These are phyloP conservation scores for Neotropicomus parvogracilis DNA, from an alignment of 1,284 basidiomycete species.

Conservation along the genomic window DNA sequence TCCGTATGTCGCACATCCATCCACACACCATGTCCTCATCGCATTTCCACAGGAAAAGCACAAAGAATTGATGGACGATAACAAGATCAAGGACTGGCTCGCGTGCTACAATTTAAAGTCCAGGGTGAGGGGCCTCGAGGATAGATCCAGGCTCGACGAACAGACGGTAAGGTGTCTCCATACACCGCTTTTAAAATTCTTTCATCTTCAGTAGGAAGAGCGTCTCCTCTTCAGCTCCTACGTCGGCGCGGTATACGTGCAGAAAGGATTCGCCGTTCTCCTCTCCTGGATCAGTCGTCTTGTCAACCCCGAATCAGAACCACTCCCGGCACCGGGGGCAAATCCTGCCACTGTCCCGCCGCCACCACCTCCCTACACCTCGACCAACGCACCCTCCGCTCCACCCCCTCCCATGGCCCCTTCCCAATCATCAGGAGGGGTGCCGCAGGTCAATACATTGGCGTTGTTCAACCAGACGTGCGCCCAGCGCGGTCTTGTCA, in stretches of 20 bases:
- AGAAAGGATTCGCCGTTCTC: slow-evolving; percentile 40
- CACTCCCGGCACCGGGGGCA: slow-evolving; percentile 33
- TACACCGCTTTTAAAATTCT: background rate
- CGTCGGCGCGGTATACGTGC: slow-evolving; percentile 49
- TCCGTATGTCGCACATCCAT: slow-evolving; percentile 32
- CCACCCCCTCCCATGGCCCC: slow-evolving; percentile 15
- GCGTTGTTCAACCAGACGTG: slow-evolving; percentile 54
- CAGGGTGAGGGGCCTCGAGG: slow-evolving; percentile 39
- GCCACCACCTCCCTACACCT: slow-evolving; percentile 24
- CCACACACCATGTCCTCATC: background rate
- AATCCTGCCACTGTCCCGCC: slow-evolving; percentile 12
- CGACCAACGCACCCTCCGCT: slow-evolving; percentile 11
- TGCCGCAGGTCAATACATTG: slow-evolving; percentile 36
- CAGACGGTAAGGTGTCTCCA: slow-evolving; percentile 31
- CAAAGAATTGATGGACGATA: slow-evolving; percentile 26
- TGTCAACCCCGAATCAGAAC: slow-evolving; percentile 41
- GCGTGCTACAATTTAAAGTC: slow-evolving; percentile 39
- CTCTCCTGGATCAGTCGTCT: slow-evolving; percentile 48
- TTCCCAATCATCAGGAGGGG: background rate
- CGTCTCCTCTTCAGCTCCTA: slow-evolving; percentile 47
- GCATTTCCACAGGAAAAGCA: slow-evolving; percentile 28
- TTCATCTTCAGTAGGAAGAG: slow-evolving; percentile 40
- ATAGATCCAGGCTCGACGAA: slow-evolving; percentile 31
- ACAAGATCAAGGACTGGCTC: slow-evolving; percentile 41
- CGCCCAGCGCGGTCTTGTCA: slow-evolving; percentile 36